Conservation (phyloP, 768 basidiomycete genomes). For the Leccinum disarticulatum region DNA sequence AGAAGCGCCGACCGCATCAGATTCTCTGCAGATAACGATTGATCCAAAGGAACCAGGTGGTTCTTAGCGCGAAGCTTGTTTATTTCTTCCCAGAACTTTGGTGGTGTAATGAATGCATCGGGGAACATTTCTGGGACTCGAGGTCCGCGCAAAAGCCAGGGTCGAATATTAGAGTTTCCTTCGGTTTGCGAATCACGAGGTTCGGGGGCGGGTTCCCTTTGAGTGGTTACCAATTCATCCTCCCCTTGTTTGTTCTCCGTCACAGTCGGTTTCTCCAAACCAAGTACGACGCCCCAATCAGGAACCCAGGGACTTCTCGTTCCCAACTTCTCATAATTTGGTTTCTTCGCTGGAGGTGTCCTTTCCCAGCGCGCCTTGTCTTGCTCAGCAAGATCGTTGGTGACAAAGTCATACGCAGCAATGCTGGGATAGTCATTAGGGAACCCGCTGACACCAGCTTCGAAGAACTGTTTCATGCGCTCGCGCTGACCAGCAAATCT, state of each 20-base stretch:
- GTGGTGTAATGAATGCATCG: conserved; percentile 40
- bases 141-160: conserved; percentile 74
- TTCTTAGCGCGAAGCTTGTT: conserved; percentile 62
- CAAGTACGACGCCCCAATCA: conserved; percentile 76
- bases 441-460: conserved; percentile 72
- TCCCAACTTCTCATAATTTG: conserved; percentile 64
- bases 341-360: conserved; percentile 85
- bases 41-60: conserved; percentile 40
- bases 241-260: conserved; percentile 17
- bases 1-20: conserved; percentile 65
- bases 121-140: conserved; percentile 47
- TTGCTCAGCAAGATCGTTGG: conserved; percentile 46
- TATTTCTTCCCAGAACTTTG: conserved; percentile 51
- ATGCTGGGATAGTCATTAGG: conserved; percentile 79
- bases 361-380: conserved; percentile 68
- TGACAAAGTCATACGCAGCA: conserved; percentile 50
- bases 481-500: conserved; percentile 86
- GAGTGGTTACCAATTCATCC: conserved; percentile 53
- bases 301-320: conserved; percentile 72
- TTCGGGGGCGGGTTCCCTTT: conserved; percentile 43
- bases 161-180: conserved; percentile 24
- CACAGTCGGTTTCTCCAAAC: conserved; percentile 34
- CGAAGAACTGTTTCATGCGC: conserved; percentile 76
- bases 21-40: conserved; percentile 36
- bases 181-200: conserved; percentile 11